Evolutionary conservation across 2,329 filamentous ascomycete species (phyloP).

Genomic region (Pseudogymnoascus sp.): DNA sequence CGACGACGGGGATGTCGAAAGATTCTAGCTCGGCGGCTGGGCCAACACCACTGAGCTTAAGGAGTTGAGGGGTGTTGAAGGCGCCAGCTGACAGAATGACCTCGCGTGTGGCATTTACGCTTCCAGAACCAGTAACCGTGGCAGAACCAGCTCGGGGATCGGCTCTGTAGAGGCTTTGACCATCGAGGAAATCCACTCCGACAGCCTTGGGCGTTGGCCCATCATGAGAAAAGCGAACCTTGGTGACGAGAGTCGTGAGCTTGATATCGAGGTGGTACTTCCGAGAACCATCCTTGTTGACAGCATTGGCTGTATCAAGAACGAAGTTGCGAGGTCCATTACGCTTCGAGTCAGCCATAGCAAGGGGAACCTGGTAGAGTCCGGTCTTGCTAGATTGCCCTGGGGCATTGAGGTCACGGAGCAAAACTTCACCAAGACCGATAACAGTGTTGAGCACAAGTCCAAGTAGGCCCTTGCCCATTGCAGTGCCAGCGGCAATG

Average conservation of each 20-base stretch:
- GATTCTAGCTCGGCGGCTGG: slow-evolving; percentile 31
- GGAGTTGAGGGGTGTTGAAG: slow-evolving; percentile 39
- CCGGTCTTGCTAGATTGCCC: slow-evolving; percentile 14
- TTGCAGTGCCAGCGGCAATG: slow-evolving; percentile 13
- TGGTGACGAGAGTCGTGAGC: slow-evolving; percentile 29
- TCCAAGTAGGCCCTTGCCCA: slow-evolving; percentile 12
- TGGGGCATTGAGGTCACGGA: slow-evolving; percentile 17
- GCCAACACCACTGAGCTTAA: slow-evolving; percentile 40
- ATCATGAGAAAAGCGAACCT: slow-evolving; percentile 31
- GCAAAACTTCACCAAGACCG: slow-evolving; percentile 12
- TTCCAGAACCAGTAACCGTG: slow-evolving; percentile 20
- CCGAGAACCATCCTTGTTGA: slow-evolving; percentile 15
- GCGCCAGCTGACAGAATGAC: slow-evolving; percentile 42
- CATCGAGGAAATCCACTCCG: slow-evolving; percentile 36
- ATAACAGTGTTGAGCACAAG: slow-evolving; percentile 8
- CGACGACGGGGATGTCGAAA: slow-evolving; percentile 42
- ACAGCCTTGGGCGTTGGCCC: slow-evolving; percentile 28
- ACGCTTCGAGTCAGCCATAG: slow-evolving; percentile 15
- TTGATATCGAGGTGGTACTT: slow-evolving; percentile 18
- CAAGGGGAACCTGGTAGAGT: slow-evolving; percentile 20
- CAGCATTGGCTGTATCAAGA: slow-evolving; percentile 18
- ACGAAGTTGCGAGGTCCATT: slow-evolving; percentile 21
- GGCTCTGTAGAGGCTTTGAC: slow-evolving; percentile 35
- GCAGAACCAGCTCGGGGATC: slow-evolving; percentile 30
- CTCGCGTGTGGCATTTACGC: slow-evolving; percentile 32